These are phyloP conservation scores for Volvox reticuliferus DNA, from an alignment of 139 green algal genomes.

Conservation along the genomic window DNA sequence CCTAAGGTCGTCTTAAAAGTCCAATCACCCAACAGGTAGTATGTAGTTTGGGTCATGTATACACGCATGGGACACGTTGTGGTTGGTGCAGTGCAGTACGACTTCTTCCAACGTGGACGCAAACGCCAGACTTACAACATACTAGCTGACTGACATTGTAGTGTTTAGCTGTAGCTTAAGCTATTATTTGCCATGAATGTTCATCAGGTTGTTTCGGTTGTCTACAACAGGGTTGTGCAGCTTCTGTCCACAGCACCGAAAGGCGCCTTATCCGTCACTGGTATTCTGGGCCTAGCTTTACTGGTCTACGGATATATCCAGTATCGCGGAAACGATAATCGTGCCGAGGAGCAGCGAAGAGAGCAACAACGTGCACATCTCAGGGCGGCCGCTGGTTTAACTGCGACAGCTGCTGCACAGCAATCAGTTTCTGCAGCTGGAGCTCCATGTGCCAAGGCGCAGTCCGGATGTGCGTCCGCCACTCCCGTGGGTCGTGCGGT, in stretches of 20 bases:
- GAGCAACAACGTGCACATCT: background rate
- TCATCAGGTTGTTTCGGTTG: background rate
- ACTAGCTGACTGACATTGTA: background rate
- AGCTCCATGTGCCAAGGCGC: background rate
- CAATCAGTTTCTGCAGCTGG: background rate
- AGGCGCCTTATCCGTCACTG: conserved; percentile 65
- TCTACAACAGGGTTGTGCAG: conserved; percentile 44
- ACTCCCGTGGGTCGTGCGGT: conserved; percentile 53
- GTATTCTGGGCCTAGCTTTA: conserved; percentile 71
- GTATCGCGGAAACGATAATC: conserved; percentile 30
- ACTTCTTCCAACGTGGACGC: background rate
- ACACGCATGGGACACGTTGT: background rate
- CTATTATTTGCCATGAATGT: conserved; percentile 21
- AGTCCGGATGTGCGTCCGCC: background rate
- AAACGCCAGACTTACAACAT: background rate
- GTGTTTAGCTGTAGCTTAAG: background rate
- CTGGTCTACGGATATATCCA: conserved; percentile 66
- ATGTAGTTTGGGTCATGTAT: background rate
- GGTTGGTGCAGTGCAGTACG: too few relatives aligned
- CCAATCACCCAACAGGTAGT: background rate
- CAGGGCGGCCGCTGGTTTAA: background rate
- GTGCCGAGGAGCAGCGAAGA: background rate
- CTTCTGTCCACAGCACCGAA: conserved; percentile 49
- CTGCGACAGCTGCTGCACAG: background rate
- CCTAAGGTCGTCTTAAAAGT: background rate